Percentiles rank a stretch among this genome's conserved stretches.
phyloP scores from a whole-genome alignment of 192 early-diverging fungal species.

The Spizellomyces punctatus region DNA sequence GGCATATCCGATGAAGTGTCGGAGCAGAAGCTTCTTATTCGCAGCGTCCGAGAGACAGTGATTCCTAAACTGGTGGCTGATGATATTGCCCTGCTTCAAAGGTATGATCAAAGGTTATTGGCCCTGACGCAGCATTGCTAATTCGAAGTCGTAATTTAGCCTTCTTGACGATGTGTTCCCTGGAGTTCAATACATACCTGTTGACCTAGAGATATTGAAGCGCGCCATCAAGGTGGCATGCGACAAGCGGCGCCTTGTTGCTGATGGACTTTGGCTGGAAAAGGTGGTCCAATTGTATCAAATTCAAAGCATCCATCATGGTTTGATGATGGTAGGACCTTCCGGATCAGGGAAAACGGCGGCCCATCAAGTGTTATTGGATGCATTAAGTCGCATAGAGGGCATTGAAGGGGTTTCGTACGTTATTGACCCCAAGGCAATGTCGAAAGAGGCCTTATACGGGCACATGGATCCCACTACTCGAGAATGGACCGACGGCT shows the following conservation, averaged over 20 bases:
- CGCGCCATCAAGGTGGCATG: conserved; percentile 78
- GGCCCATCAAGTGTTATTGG: conserved; percentile 92
- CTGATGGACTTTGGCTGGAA: conserved; percentile 85
- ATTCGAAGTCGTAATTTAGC: conserved; percentile 34
- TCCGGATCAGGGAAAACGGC: conserved; percentile 94
- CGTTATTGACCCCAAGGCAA: conserved; percentile 98
- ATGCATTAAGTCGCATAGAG: conserved; percentile 86
- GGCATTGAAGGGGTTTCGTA: conserved; percentile 88
- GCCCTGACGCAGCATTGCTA: conserved; percentile 12
- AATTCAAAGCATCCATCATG: conserved; percentile 98
- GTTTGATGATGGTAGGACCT: conserved; percentile 99
- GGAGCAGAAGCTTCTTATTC: conserved; percentile 94
- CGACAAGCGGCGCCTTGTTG: conserved; percentile 69
- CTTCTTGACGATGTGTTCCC: conserved; percentile 95
- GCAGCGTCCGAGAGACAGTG: conserved; percentile 95
- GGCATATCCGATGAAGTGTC: conserved; percentile 62
- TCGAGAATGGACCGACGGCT: conserved; percentile 98
- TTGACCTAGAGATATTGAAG: conserved; percentile 75
- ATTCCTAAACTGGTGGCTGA: conserved; percentile 98
- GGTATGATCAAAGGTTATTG: conserved; percentile 47
- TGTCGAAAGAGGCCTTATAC: conserved; percentile 95
- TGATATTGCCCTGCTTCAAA: conserved; percentile 83
- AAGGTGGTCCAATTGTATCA: conserved; percentile 98
- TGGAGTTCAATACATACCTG: conserved; percentile 79
- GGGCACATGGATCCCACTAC: conserved; percentile 96